phyloP scores from a whole-genome alignment of 768 basidiomycete genomes.

The Tricholomella constricta region DNA sequence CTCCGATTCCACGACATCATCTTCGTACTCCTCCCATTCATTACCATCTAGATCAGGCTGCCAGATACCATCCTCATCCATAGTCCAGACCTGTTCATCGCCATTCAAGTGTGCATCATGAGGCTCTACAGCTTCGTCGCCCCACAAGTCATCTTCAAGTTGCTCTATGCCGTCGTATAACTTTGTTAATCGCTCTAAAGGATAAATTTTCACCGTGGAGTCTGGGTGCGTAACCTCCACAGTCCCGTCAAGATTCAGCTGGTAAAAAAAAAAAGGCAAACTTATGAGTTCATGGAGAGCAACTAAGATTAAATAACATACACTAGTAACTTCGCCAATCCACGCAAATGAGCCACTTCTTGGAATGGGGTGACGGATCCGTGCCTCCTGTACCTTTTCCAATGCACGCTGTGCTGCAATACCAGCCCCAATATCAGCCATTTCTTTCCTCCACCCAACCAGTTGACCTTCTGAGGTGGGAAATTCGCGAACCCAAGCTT shows the following conservation, averaged over 20 bases:
- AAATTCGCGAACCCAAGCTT: constrained; percentile 72
- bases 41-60: constrained; percentile 43
- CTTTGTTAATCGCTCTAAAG: constrained; percentile 69
- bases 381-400: constrained; percentile 39
- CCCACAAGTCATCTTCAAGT: constrained; percentile 70
- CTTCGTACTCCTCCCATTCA: constrained; percentile 40
- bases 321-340: constrained; percentile 87
- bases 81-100: constrained; percentile 42
- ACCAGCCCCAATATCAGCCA: constrained; percentile 63
- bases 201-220: constrained; percentile 47
- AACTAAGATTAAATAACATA: constrained; percentile 30
- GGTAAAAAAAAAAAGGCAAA: constrained; percentile 7
- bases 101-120: constrained; percentile 45
- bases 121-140: constrained; percentile 46
- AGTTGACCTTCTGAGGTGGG: constrained; percentile 54
- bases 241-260: constrained; percentile 77
- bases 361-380: constrained; percentile 42
- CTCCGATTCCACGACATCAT: constrained; percentile 25
- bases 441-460: constrained; percentile 70
- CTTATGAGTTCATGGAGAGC: constrained; percentile 9
- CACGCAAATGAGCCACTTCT: constrained; percentile 57
- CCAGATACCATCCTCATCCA: constrained; percentile 49
- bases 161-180: constrained; percentile 84
- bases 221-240: constrained; percentile 75
- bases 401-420: constrained; percentile 52